These are phyloP conservation scores for Daldinia bambusicola DNA, from an alignment of 495 filamentous ascomycete species.

Conservation along the genomic window DNA sequence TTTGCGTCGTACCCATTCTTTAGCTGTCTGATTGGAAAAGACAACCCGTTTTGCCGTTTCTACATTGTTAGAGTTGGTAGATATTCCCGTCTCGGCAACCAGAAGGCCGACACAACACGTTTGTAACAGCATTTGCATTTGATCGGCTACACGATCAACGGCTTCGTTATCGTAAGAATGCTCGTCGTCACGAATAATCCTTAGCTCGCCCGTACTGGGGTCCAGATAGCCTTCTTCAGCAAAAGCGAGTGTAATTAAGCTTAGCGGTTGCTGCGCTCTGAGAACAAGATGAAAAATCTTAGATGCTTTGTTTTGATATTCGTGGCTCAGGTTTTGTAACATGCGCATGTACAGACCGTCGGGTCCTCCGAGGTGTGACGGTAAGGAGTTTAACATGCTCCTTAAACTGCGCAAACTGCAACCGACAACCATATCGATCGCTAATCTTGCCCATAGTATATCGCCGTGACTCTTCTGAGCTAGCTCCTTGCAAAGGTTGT, in stretches of 20 bases:
- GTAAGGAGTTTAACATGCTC: constrained; percentile 43
- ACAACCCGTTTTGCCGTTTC: constrained; percentile 48
- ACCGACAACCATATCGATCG: constrained; percentile 49
- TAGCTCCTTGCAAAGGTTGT: constrained; percentile 45
- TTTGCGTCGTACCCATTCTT: constrained; percentile 44
- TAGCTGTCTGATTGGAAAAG: constrained; percentile 48
- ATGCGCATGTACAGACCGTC: constrained; percentile 50
- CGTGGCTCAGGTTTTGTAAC: constrained; percentile 43
- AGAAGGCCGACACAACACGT: constrained; percentile 44
- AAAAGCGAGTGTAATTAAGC: constrained; percentile 45
- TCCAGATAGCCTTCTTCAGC: constrained; percentile 44
- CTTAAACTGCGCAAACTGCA: constrained; percentile 43
- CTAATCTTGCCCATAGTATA: constrained; percentile 49
- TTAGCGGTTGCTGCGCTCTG: constrained; percentile 47
- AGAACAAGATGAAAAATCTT: constrained; percentile 47
- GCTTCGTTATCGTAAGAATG: constrained; percentile 29
- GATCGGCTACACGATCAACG: constrained; percentile 40
- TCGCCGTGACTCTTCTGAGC: constrained; percentile 46
- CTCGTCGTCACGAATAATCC: constrained; percentile 27
- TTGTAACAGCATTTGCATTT: constrained; percentile 41
- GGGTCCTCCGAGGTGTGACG: constrained; percentile 44
- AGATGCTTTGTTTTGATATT: constrained; percentile 39
- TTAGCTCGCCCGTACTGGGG: constrained; percentile 36
- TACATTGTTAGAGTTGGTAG: constrained; percentile 31
- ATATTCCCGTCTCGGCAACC: constrained; percentile 36